Conservation (phyloP, 2,329 filamentous ascomycete species). For the Reticulascus tulasneorum region DNA sequence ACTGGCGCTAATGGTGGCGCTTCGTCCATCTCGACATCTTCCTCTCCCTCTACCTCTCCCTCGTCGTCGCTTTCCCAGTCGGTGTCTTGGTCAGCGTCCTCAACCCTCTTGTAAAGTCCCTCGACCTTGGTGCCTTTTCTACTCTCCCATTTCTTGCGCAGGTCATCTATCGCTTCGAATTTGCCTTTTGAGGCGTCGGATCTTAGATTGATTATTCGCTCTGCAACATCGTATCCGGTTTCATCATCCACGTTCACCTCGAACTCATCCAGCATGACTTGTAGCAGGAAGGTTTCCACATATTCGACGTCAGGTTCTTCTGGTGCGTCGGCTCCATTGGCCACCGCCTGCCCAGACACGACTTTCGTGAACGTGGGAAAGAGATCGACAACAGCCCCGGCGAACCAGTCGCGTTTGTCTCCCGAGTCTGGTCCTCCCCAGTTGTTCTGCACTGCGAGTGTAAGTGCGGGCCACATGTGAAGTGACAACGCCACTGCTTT, state of each 20-base stretch:
- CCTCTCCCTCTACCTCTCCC: conserved; percentile 47
- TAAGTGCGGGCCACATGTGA: conserved; percentile 83
- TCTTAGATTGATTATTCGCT: conserved; percentile 65
- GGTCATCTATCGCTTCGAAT: conserved; percentile 58
- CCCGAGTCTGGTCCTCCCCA: conserved; percentile 81
- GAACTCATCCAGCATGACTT: conserved; percentile 95
- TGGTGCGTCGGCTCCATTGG: conserved; percentile 12
- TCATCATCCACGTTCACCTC: conserved; percentile 91
- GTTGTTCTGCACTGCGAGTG: conserved; percentile 77
- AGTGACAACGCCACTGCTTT: conserved; percentile 81
- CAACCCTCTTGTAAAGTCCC: conserved; percentile 51
- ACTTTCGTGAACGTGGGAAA: conserved; percentile 61
- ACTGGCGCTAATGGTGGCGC: conserved; percentile 57
- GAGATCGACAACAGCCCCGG: conserved; percentile 78
- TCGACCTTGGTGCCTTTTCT: conserved; percentile 57
- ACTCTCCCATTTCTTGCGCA: conserved; percentile 61
- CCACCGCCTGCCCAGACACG: conserved; percentile 23
- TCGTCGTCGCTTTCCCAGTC: conserved; percentile 61
- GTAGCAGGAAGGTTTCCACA: conserved; percentile 77
- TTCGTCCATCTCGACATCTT: conserved; percentile 65
- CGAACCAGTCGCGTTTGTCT: conserved; percentile 97
- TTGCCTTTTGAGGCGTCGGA: conserved; percentile 61
- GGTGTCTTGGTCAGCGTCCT: conserved; percentile 53
- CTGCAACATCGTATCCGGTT: conserved; percentile 70
- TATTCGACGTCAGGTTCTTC: conserved; percentile 68